These are phyloP conservation scores for Cercospora zeina DNA, from an alignment of 2,329 filamentous ascomycete genomes.

Conservation along the genomic window DNA sequence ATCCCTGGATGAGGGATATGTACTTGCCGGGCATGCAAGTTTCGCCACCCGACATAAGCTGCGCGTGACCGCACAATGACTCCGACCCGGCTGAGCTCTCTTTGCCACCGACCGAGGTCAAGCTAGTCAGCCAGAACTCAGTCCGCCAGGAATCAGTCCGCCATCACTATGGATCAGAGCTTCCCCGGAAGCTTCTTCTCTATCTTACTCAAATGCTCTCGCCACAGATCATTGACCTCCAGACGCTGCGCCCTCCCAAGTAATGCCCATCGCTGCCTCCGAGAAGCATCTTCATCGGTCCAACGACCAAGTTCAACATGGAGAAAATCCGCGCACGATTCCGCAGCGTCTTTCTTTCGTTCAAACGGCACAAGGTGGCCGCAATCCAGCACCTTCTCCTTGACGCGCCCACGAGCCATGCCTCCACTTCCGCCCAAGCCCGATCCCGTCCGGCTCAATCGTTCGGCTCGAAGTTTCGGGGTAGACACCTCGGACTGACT, in stretches of 20 bases:
- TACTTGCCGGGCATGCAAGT: too few relatives aligned
- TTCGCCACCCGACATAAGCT: too few relatives aligned
- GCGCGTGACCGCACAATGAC: too few relatives aligned
- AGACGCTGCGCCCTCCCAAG: conserved; percentile 35
- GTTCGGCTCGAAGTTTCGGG: conserved; percentile 55
- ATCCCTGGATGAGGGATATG: too few relatives aligned
- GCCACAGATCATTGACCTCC: conserved; percentile 31
- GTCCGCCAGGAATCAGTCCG: too few relatives aligned
- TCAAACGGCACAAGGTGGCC: conserved; percentile 89
- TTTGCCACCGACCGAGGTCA: too few relatives aligned
- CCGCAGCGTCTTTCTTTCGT: conserved; percentile 65
- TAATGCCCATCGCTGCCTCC: conserved; percentile 34
- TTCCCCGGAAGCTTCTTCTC: neutral
- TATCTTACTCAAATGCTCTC: neutral
- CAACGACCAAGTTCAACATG: conserved; percentile 41
- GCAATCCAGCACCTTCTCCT: conserved; percentile 62
- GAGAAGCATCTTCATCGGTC: conserved; percentile 33
- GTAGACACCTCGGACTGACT: conserved; percentile 58
- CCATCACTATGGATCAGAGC: too few relatives aligned
- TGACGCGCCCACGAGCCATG: conserved; percentile 64
- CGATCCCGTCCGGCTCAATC: conserved; percentile 63
- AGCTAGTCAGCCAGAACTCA: too few relatives aligned
- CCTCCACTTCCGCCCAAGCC: conserved; percentile 70
- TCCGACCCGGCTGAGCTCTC: too few relatives aligned
- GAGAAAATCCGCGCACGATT: conserved; percentile 46